Base-by-base conservation (phyloP, 106 monocot species). In the Dendrobium huoshanense region DNA sequence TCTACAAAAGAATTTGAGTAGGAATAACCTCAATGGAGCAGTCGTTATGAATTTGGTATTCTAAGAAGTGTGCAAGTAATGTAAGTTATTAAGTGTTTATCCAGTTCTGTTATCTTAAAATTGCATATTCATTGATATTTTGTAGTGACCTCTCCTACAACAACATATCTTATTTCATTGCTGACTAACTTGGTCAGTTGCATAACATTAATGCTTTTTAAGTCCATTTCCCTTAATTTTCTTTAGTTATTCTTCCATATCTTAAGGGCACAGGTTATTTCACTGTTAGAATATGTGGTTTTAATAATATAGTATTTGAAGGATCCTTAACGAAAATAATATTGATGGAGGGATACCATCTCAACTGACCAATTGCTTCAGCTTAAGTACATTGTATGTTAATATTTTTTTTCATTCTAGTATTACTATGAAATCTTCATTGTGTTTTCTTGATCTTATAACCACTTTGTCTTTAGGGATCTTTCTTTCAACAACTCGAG, bases 11-110 rank as follows among this genome's bases (percentile, higher is more conserved):
- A n/a, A n/a, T n/a, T n/a, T n/a, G n/a, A n/a, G n/a, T n/a, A n/a
- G n/a, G n/a, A n/a, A 51, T 75, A 55, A 82, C 64, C 83, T 99
- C 41, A 80, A 24, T 82, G 93, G 91, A 51, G 41, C 55, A 54
- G 45, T 95, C 24, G 93, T 95, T 67, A 82, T 82, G 95, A n/a
- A 83, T 95, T 99, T 80, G 92, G 95, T 9, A 95, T 93, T 80
- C 89, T 99, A 51, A 91, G 99, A 85, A 99, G 99, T 81, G 88
- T 95, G 73, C 93, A 95, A 93, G 80, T 93, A 80, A 87, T 99
- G 99, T 93, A 85, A 75, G 91, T 89, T 43, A 31, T 74, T 43
- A 1, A 74, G 5, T 73, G 2, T 74, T 43, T 41, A 43, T 43
- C 5, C 19, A 17, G 42, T 42, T 43, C 73, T 43, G 16, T 42